Evolutionary conservation across 495 filamentous ascomycete species (phyloP).

Genomic region (Xylaria sp.): DNA sequence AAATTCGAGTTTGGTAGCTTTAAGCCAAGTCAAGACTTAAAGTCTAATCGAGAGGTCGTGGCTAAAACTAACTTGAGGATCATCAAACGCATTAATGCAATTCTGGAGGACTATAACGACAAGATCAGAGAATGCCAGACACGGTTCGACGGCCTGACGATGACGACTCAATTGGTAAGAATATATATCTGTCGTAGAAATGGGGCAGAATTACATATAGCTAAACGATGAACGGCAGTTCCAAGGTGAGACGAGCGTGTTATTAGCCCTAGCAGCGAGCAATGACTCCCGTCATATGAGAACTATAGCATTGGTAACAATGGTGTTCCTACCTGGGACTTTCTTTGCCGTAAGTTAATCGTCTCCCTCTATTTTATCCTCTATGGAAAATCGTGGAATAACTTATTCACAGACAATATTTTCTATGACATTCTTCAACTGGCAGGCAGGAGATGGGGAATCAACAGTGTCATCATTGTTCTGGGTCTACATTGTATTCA

Average conservation of each 20-base stretch:
- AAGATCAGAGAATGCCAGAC: slow-evolving; percentile 48
- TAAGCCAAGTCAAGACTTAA: too few species aligned
- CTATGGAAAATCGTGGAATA: not conserved
- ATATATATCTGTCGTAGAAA: not conserved
- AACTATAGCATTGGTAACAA: slow-evolving; percentile 44
- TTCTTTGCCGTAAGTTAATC: slow-evolving; percentile 39
- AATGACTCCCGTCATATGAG: slow-evolving; percentile 40
- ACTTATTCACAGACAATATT: slow-evolving; percentile 25
- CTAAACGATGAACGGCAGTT: not conserved
- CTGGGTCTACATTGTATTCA: slow-evolving; percentile 29
- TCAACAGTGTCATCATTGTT: slow-evolving; percentile 25
- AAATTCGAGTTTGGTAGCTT: too few species aligned
- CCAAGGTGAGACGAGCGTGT: not conserved
- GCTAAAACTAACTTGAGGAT: not conserved
- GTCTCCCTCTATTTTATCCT: not conserved
- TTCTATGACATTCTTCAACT: slow-evolving; percentile 35
- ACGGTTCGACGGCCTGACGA: slow-evolving; percentile 47
- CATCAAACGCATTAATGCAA: not conserved
- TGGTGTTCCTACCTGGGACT: slow-evolving; percentile 52
- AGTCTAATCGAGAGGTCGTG: not conserved
- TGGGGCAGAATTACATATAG: too few species aligned
- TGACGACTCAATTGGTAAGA: slow-evolving; percentile 48
- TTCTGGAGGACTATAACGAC: slow-evolving; percentile 44
- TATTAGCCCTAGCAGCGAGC: slow-evolving; percentile 33
- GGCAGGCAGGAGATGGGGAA: slow-evolving; percentile 5